phyloP scores from a whole-genome alignment of 441 rosid species.

The Jatropha podagrica region DNA sequence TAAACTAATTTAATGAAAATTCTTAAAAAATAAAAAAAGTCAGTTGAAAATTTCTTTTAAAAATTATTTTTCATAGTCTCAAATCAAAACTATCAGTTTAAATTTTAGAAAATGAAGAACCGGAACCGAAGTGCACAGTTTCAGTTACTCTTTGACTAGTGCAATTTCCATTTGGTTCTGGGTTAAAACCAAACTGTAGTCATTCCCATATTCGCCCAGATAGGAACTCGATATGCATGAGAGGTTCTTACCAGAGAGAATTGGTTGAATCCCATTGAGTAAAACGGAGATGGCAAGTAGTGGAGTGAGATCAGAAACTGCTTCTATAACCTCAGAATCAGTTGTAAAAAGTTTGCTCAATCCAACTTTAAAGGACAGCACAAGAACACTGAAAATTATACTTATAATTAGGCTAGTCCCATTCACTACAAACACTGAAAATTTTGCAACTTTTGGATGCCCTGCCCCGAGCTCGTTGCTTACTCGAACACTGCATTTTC shows the following conservation, averaged over 20 bases:
- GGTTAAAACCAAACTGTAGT: too few species aligned
- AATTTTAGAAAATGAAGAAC: too few species aligned
- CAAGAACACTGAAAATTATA: conserved; percentile 39
- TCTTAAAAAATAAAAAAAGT: too few species aligned
- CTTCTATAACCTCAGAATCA: conserved; percentile 55
- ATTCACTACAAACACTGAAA: conserved; percentile 69
- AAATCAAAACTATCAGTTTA: too few species aligned
- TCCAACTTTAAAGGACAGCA: conserved; percentile 46
- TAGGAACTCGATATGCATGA: too few species aligned
- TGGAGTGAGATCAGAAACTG: conserved; percentile 59
- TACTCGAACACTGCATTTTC: conserved; percentile 56
- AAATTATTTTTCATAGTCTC: too few species aligned
- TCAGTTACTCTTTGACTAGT: too few species aligned
- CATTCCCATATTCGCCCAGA: too few species aligned
- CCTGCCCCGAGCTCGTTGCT: conserved; percentile 88
- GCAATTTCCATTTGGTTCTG: too few species aligned
- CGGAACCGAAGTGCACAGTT: too few species aligned
- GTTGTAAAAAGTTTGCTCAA: conserved; percentile 65
- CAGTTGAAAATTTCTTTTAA: too few species aligned
- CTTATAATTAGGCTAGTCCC: conserved; percentile 58
- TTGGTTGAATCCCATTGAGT: conserved; percentile 84
- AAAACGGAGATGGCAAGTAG: conserved; percentile 74
- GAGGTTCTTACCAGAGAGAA: conserved; percentile 59
- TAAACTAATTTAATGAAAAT: too few species aligned
- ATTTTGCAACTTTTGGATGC: conserved; percentile 66